A percentile compares a stretch with the other conserved stretches of the same genome.
Evolutionary conservation across 257 asterid genomes (phyloP).

Genomic region (Oldenlandia corymbosa): DNA sequence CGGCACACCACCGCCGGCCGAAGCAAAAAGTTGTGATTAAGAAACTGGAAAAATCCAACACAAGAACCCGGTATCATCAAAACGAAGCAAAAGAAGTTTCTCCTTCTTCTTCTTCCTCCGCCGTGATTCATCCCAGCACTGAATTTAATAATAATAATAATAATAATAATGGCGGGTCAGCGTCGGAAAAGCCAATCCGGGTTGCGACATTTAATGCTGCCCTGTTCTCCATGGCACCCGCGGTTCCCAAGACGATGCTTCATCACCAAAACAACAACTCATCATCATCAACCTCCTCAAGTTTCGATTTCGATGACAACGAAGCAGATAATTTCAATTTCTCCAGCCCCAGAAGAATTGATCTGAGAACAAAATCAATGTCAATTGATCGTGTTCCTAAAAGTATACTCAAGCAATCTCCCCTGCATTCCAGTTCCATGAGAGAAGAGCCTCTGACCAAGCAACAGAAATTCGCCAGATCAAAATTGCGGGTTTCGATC

Average conservation of each 20-base stretch:
- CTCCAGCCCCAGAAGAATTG: background rate
- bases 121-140: slow-evolving; percentile 63
- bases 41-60: slow-evolving; percentile 49
- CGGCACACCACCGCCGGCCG: slow-evolving; percentile 50
- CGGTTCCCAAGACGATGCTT: slow-evolving; percentile 51
- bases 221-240: slow-evolving; percentile 96
- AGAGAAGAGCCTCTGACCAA: slow-evolving; percentile 22
- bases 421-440: slow-evolving; percentile 39
- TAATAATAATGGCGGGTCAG: too few species aligned
- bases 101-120: slow-evolving; percentile 32
- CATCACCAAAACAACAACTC: too few species aligned
- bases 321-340: slow-evolving; percentile 8
- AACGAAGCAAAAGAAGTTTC: slow-evolving; percentile 20
- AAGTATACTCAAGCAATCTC: slow-evolving; percentile 77
- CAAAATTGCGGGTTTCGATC: slow-evolving; percentile 76
- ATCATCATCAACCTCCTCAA: too few species aligned
- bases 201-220: slow-evolving; percentile 93
- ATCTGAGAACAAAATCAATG: slow-evolving; percentile 37
- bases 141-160: too few species aligned
- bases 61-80: slow-evolving; percentile 22
- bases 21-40: slow-evolving; percentile 48
- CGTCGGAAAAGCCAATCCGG: slow-evolving; percentile 30
- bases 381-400: slow-evolving; percentile 55
- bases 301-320: slow-evolving; percentile 26
- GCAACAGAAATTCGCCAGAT: slow-evolving; percentile 54